Evolutionary conservation across 2,329 filamentous ascomycete genomes (phyloP), one percentile per base, ranked within the genome.

Genomic region (Sporothrix pseudoabietina): DNA sequence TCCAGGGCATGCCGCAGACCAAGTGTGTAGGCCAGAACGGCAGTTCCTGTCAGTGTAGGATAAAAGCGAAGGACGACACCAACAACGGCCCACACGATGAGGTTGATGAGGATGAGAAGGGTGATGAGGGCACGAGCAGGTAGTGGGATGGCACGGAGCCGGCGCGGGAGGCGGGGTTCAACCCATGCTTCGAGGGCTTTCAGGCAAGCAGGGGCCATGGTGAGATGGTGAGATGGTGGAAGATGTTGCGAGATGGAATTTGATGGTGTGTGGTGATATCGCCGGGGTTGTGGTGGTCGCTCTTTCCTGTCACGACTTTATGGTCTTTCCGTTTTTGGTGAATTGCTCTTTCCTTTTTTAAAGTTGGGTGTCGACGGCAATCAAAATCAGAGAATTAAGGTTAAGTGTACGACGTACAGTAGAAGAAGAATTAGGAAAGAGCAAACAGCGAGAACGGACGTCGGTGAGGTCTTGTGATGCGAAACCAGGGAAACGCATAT

Each of bases 1-100:
- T 98, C 96, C 61, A 98, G 89, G n/a, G 95, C 95, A 84, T 98
- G 95, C 57, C 95, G 91, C 14, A 98, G 87, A 2, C 95, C 95
- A 12, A 98, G 87, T 0, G 93, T 93, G 81, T 97, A 98, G 35
- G 94, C 91, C 0, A 98, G 87, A 1, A 94, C 90, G 0, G 94
- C 93, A 2, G 94, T 91, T 1, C 92, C 92, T 69, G 94, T 89
- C 75, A 98, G 87, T 0, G 86, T 83, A 0, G 87, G 84, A 79
- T 88, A 83, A 77, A 83, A 85, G 76, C 82, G 84, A 22, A 90
- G 82, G 26, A 88, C 83, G 5, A 89, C 80, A 75, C 83, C 88
- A 32, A 84, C 82, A 19, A 82, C 83, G 70, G 84, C 82, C 89
- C 89, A 91, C 61, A 89, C 81, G 14, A 87, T 1, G 71, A 83